Base-by-base conservation (phyloP, 495 filamentous ascomycete species). In the Xylaria sp. region DNA sequence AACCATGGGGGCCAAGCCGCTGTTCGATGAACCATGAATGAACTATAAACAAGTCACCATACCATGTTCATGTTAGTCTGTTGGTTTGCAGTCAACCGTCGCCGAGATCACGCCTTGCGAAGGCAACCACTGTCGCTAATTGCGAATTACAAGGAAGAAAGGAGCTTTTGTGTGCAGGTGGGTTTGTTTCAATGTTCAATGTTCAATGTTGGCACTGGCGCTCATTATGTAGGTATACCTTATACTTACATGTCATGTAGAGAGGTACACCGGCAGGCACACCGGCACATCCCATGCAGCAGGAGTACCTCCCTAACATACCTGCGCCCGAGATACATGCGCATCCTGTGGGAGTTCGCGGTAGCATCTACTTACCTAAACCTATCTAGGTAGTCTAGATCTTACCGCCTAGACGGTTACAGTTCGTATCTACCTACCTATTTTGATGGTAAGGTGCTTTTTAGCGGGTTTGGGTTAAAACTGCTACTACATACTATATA, bases 1-100 rank as follows among this genome's bases (percentile, higher is more conserved):
- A 53, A 53, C 50, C 31, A 37, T 29, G 43, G 48, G 48, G 61
- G 67, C 67, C 67, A 69, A 62, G 67, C 67, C 57, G 58, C 50
- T 52, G 17, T 44, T 44, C 61, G 44, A 33, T n/a, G 50, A 63
- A 55, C 44, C 35, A 62, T 19, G 19, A 33, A 62, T 19, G 19
- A 33, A 50, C 57, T 64, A 44, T 40, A 40, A 61, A 15, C 26
- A 53, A 12, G 50, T 53, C 12, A 12, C 21, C 50, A 53, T 3
- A 15, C 12, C 14, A 15, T 3, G 35, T 3, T 8, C 35, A n/a
- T 37, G 35, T 8, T 8, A 8, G 35, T 37, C 35, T 37, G 35
- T 8, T 37, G 24, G n/a, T 53, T 0, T 15, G 29, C 24, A 15
- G 50, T 26, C 26, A 37, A 59, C 19, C 31, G 55, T 33, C 33